Evolutionary conservation across 129 eudicot genomes (phyloP).

Genomic region (Centrapalus pauciflorus): DNA sequence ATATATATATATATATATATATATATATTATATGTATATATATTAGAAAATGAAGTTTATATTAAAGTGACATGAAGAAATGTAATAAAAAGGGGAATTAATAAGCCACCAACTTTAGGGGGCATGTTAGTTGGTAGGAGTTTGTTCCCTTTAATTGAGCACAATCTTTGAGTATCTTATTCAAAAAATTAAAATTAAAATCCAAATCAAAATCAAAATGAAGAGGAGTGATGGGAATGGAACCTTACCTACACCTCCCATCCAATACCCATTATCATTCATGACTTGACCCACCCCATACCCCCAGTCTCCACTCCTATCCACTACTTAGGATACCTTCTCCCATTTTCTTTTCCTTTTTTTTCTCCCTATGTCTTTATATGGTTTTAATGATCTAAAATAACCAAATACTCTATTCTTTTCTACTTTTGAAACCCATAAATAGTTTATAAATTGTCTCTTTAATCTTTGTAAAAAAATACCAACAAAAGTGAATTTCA

Average conservation of each 20-base stretch:
- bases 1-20: no score
- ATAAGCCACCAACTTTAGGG: constrained; percentile 38
- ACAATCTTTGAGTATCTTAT: constrained; percentile 26
- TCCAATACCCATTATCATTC: constrained; percentile 32
- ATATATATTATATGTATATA: no score
- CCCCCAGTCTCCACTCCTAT: neutral
- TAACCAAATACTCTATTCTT: no score
- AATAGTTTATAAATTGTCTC: no score
- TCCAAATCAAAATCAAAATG: no score
- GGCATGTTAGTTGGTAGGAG: constrained; percentile 42
- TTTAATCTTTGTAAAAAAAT: no score
- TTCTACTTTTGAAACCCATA: no score
- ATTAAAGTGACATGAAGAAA: constrained; percentile 6
- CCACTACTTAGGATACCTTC: constrained; percentile 17
- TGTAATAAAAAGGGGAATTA: constrained; percentile 9
- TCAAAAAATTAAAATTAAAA: no score
- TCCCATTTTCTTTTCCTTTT: no score
- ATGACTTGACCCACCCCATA: constrained; percentile 32
- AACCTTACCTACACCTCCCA: constrained; percentile 27
- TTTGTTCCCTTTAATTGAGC: constrained; percentile 35
- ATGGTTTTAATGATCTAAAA: neutral
- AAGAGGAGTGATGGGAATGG: constrained; percentile 31
- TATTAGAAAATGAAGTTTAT: neutral
- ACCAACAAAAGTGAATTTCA: no score
- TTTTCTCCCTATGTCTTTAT: neutral